A percentile compares a stretch with the other conserved stretches of the same genome.
Conservation (phyloP, 1,284 basidiomycete genomes). For the Microbotryomycetes sp. region DNA sequence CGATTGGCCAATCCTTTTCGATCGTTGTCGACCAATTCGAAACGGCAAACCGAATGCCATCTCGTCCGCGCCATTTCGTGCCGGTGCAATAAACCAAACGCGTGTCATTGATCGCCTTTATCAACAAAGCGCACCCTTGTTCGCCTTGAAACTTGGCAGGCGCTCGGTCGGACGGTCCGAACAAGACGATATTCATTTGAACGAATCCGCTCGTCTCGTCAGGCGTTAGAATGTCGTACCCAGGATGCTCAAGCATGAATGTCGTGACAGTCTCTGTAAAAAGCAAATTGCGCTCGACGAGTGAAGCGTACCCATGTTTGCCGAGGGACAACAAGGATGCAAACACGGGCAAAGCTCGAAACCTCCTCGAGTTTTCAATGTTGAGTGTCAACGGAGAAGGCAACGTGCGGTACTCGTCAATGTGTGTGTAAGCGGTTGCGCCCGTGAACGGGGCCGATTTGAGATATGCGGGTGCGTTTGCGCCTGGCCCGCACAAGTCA, state of each 20-base stretch:
- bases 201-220: background rate
- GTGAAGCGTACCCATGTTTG: slow-evolving; percentile 43
- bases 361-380: slow-evolving; percentile 49
- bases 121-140: slow-evolving; percentile 33
- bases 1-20: slow-evolving; percentile 36
- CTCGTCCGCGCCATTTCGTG: slow-evolving; percentile 43
- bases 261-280: slow-evolving; percentile 41
- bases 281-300: slow-evolving; percentile 44
- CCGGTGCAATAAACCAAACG: slow-evolving; percentile 45
- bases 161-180: slow-evolving; percentile 38
- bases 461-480: slow-evolving; percentile 44
- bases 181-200: slow-evolving; percentile 46
- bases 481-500: slow-evolving; percentile 42
- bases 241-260: slow-evolving; percentile 12
- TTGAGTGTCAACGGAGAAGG: slow-evolving; percentile 44
- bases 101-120: slow-evolving; percentile 42
- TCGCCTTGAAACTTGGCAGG: slow-evolving; percentile 30
- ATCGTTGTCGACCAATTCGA: slow-evolving; percentile 47
- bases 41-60: slow-evolving; percentile 47
- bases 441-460: slow-evolving; percentile 5
- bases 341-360: slow-evolving; percentile 48
- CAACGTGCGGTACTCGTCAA: slow-evolving; percentile 26
- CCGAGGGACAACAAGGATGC: slow-evolving; percentile 46
- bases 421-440: slow-evolving; percentile 9
- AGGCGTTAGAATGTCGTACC: slow-evolving; percentile 42